These are phyloP conservation scores for Vaccinium corymbosum DNA, from an alignment of 148 eudicot species.

Conservation along the genomic window DNA sequence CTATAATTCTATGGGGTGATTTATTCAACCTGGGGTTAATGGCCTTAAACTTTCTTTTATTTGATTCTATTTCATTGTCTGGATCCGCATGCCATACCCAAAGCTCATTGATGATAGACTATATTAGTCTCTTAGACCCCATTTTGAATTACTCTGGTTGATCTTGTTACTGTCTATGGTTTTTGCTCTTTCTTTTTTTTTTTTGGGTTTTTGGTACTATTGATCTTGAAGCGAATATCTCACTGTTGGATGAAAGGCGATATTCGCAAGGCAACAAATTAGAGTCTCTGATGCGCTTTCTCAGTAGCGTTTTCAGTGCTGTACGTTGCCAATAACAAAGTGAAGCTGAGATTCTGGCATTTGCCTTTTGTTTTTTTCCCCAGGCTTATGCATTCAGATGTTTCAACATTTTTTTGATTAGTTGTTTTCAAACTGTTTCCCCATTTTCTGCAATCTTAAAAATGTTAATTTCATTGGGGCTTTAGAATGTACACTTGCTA, in stretches of 20 bases:
- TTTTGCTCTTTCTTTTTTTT: background rate
- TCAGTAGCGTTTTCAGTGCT: constrained; percentile 23
- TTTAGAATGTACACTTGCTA: background rate
- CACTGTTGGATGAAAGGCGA: background rate
- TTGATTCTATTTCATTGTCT: background rate
- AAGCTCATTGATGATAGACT: background rate
- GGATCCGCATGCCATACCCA: background rate
- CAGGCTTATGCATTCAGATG: constrained; percentile 28
- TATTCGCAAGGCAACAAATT: constrained; percentile 26
- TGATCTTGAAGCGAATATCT: background rate
- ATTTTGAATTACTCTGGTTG: no score
- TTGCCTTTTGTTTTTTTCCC: background rate
- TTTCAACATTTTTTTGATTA: constrained; percentile 7
- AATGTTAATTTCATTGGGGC: background rate
- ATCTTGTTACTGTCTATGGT: no score
- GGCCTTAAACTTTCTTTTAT: background rate
- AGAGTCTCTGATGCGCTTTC: constrained; percentile 29
- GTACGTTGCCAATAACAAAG: constrained; percentile 26
- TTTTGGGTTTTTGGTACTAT: background rate
- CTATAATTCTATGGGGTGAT: background rate
- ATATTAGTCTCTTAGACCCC: no score
- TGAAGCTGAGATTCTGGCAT: constrained; percentile 30
- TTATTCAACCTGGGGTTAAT: no score
- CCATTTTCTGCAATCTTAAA: background rate
- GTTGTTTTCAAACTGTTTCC: no score